A percentile compares a stretch with the other conserved stretches of the same genome.
These are phyloP conservation scores for Astrephomene gubernaculifera DNA, from an alignment of 139 green algal species.

Conservation along the genomic window DNA sequence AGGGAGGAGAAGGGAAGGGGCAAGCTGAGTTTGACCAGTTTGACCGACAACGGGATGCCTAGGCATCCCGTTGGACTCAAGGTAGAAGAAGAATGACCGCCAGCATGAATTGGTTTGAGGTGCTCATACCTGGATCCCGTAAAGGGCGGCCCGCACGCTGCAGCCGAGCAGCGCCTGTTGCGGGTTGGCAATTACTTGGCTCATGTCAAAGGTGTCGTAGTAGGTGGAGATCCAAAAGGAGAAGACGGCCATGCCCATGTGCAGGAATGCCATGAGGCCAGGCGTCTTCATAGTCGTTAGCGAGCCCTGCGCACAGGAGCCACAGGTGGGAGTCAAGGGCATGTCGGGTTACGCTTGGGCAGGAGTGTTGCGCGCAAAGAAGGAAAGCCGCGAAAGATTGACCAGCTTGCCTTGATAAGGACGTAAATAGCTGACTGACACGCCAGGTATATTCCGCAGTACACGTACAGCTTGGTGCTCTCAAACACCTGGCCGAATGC, in stretches of 20 bases:
- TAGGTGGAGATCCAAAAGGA: conserved; percentile 4
- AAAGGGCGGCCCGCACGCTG: conserved; percentile 21
- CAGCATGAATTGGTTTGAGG: too few relatives aligned
- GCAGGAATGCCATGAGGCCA: conserved; percentile 44
- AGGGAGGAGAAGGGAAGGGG: neutral
- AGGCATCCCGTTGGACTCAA: too few relatives aligned
- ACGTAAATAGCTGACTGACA: conserved; percentile 26
- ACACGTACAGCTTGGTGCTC: conserved; percentile 41
- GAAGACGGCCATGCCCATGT: neutral
- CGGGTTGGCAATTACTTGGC: neutral
- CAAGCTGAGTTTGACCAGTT: too few relatives aligned
- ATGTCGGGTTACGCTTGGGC: too few relatives aligned
- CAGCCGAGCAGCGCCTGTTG: neutral
- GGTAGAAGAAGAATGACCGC: too few relatives aligned
- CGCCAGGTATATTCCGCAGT: conserved; percentile 26
- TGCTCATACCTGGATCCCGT: conserved; percentile 16
- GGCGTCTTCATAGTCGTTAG: conserved; percentile 35
- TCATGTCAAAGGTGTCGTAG: conserved; percentile 36
- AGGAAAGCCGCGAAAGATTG: neutral
- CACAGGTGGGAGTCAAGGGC: too few relatives aligned
- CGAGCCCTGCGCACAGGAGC: conserved; percentile 11
- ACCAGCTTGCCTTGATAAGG: conserved; percentile 1
- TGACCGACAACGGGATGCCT: too few relatives aligned
- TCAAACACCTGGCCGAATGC: conserved; percentile 33
- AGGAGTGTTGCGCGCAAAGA: neutral